phyloP scores from a whole-genome alignment of 805 yeast genomes.

The Candida nemodendra region DNA sequence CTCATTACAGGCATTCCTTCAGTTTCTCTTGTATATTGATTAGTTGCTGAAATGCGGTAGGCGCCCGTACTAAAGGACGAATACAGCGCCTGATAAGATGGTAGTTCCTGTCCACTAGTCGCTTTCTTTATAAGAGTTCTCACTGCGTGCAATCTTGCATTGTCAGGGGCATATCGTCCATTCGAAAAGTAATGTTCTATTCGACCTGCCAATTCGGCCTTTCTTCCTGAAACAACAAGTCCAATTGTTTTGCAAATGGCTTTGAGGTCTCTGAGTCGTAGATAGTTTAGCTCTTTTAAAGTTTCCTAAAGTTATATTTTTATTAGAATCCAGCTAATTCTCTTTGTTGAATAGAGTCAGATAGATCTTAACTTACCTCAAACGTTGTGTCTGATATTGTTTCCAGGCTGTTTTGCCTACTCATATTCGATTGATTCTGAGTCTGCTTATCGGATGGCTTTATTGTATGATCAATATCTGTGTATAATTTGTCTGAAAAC shows the following conservation, averaged over 20 bases:
- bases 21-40: slow-evolving; percentile 14
- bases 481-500: no score
- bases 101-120: slow-evolving; percentile 32
- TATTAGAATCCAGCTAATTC: neutral
- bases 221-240: slow-evolving; percentile 54
- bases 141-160: slow-evolving; percentile 44
- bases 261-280: slow-evolving; percentile 54
- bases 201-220: slow-evolving; percentile 58
- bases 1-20: slow-evolving; percentile 1
- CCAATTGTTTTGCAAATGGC: slow-evolving; percentile 49
- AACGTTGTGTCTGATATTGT: slow-evolving; percentile 17
- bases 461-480: no score
- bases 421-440: no score
- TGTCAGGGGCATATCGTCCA: slow-evolving; percentile 39
- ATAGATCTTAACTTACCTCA: slow-evolving; percentile 15
- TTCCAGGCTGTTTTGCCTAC: slow-evolving; percentile 8
- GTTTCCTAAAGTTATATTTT: slow-evolving; percentile 25
- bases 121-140: slow-evolving; percentile 43
- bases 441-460: no score
- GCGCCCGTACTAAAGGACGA: slow-evolving; percentile 17
- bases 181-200: slow-evolving; percentile 44
- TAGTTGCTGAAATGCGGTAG: slow-evolving; percentile 25
- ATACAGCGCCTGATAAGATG: slow-evolving; percentile 35
- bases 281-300: slow-evolving; percentile 29
- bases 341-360: neutral